phyloP scores from a whole-genome alignment of 495 filamentous ascomycete genomes.

The Thozetella sp. region DNA sequence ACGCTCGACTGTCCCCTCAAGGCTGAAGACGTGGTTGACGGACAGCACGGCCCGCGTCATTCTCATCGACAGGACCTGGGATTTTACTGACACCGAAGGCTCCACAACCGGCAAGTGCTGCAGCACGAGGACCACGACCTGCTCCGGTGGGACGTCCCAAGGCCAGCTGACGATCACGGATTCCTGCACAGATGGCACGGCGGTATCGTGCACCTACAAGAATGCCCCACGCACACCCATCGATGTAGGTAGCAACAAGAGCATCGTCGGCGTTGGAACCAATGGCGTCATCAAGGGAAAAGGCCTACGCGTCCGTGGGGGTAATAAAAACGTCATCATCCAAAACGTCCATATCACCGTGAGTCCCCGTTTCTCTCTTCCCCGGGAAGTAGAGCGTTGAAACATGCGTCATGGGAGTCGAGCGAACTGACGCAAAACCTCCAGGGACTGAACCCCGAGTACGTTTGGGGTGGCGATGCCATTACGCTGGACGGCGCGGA shows the following conservation, averaged over 20 bases:
- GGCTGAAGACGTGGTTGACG: neutral
- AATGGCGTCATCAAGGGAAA: neutral
- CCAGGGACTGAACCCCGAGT: constrained; percentile 12
- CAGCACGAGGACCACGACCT: neutral
- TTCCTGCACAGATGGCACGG: neutral
- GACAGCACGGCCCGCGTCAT: neutral
- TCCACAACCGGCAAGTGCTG: neutral
- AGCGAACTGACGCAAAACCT: neutral
- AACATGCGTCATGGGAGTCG: no score
- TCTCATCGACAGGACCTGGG: neutral
- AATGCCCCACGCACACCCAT: neutral
- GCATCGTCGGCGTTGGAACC: neutral
- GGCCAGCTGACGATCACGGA: neutral
- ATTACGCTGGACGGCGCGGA: constrained; percentile 33
- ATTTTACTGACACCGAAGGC: neutral
- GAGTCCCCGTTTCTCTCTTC: no score
- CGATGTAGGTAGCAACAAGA: neutral
- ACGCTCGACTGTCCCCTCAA: neutral
- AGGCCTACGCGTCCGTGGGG: neutral
- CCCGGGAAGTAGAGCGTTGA: no score
- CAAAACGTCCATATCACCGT: neutral
- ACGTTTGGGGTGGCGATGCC: constrained; percentile 43
- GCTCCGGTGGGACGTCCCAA: neutral
- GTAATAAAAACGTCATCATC: neutral
- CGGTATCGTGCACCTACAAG: neutral